Evolutionary conservation across 2,329 filamentous ascomycete genomes (phyloP).

Genomic region (Capronia epimyces): DNA sequence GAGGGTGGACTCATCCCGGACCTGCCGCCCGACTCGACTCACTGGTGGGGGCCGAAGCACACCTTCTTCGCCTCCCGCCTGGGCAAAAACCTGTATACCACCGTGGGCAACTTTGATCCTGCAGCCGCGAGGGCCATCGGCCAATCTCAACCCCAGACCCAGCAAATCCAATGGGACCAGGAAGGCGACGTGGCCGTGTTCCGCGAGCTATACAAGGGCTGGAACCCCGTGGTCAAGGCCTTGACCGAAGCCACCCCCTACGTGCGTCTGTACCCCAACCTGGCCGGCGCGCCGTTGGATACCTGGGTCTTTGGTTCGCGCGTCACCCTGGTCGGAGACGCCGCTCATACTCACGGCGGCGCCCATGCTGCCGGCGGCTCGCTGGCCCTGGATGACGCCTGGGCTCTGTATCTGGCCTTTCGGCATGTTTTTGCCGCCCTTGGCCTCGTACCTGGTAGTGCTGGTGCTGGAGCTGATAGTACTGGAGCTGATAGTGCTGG

Average conservation of each 20-base stretch:
- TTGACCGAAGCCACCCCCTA: slow-evolving; percentile 41
- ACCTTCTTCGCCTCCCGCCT: slow-evolving; percentile 44
- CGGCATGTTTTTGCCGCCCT: slow-evolving; percentile 32
- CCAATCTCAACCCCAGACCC: slow-evolving; percentile 33
- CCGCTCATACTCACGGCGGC: slow-evolving; percentile 33
- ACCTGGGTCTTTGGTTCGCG: slow-evolving; percentile 40
- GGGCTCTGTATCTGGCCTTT: slow-evolving; percentile 41
- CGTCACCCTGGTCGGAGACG: slow-evolving; percentile 32
- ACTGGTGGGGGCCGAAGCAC: slow-evolving; percentile 42
- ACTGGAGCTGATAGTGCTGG: too few relatives aligned
- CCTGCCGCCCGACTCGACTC: slow-evolving; percentile 41
- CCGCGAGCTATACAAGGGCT: slow-evolving; percentile 38
- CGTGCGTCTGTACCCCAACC: slow-evolving; percentile 42
- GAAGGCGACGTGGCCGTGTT: slow-evolving; percentile 37
- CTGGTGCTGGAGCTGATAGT: too few relatives aligned
- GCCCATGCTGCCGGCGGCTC: slow-evolving; percentile 33
- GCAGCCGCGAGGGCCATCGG: too few relatives aligned
- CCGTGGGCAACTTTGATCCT: slow-evolving; percentile 37
- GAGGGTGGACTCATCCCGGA: slow-evolving; percentile 34
- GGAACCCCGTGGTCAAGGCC: slow-evolving; percentile 40
- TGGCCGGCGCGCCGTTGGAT: slow-evolving; percentile 38
- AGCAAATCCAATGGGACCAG: slow-evolving; percentile 39
- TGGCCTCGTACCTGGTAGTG: slow-evolving; percentile 13
- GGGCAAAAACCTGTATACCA: slow-evolving; percentile 41
- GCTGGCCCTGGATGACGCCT: slow-evolving; percentile 34